These are phyloP conservation scores for Exophiala sp. DNA, from an alignment of 2,329 filamentous ascomycete genomes.

Conservation along the genomic window DNA sequence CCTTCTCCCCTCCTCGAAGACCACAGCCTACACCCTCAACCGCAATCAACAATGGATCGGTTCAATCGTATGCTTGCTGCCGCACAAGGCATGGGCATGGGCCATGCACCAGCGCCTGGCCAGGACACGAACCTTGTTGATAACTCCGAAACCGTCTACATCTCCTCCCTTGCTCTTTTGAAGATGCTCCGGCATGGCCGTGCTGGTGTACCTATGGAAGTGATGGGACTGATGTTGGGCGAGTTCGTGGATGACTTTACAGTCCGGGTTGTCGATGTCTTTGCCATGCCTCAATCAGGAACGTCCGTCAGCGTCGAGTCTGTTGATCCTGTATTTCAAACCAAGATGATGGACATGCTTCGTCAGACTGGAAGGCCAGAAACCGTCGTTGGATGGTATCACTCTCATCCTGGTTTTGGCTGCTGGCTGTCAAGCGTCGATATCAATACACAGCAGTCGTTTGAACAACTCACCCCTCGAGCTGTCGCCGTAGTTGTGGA, in stretches of 20 bases:
- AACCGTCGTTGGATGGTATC: slow-evolving; percentile 98
- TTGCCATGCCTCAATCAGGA: slow-evolving; percentile 98
- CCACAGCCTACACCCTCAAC: neutral
- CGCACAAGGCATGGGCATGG: slow-evolving; percentile 54
- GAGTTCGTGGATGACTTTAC: slow-evolving; percentile 99
- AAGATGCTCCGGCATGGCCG: slow-evolving; percentile 99
- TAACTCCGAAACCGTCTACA: slow-evolving; percentile 98
- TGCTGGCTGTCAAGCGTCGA: slow-evolving; percentile 99
- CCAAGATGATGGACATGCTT: slow-evolving; percentile 99
- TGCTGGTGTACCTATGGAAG: slow-evolving; percentile 98
- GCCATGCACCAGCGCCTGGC: slow-evolving; percentile 49
- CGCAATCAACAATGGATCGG: slow-evolving; percentile 65
- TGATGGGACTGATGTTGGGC: slow-evolving; percentile 98
- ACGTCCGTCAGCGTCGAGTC: slow-evolving; percentile 98
- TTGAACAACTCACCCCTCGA: slow-evolving; percentile 94
- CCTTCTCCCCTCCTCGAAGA: neutral
- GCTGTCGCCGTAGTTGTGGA: slow-evolving; percentile 97
- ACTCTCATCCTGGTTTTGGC: slow-evolving; percentile 97
- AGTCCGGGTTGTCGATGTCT: slow-evolving; percentile 95
- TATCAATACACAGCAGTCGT: slow-evolving; percentile 99
- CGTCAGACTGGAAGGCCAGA: slow-evolving; percentile 93
- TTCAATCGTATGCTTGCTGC: slow-evolving; percentile 80
- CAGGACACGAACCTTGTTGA: slow-evolving; percentile 90
- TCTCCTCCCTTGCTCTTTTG: slow-evolving; percentile 89
- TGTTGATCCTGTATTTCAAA: slow-evolving; percentile 97